A percentile compares a stretch with the other conserved stretches of the same genome.
Evolutionary conservation across 805 yeast genomes (phyloP).

Genomic region (Candida ovalis): DNA sequence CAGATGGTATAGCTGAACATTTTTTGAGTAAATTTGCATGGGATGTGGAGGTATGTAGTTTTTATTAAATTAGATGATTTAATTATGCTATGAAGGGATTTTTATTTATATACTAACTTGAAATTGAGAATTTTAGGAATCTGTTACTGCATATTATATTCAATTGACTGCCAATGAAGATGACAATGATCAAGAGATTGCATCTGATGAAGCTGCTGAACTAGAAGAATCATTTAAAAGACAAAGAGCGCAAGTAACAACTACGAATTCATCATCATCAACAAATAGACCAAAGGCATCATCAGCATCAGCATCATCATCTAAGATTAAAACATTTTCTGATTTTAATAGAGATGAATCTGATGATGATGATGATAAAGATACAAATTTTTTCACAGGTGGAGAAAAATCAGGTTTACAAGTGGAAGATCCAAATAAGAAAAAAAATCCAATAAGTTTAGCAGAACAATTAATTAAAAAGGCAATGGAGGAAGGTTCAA

Average conservation of each 20-base stretch:
- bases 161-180: conserved; percentile 16
- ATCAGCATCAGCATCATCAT: neutral
- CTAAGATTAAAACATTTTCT: conserved; percentile 31
- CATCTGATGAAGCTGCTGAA: conserved; percentile 1
- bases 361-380: conserved; percentile 31
- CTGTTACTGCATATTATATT: conserved; percentile 26
- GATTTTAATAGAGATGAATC: conserved; percentile 29
- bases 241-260: neutral
- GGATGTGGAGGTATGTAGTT: conserved; percentile 25
- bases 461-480: conserved; percentile 59
- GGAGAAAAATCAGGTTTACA: conserved; percentile 76
- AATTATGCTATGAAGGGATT: too few relatives aligned
- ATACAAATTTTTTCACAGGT: conserved; percentile 45
- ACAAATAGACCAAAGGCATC: neutral
- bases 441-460: conserved; percentile 36
- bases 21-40: conserved; percentile 31
- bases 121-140: conserved; percentile 17
- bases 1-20: conserved; percentile 35
- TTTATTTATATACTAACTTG: neutral
- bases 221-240: conserved; percentile 1
- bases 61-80: neutral
- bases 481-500: conserved; percentile 60
- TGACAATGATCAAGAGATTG: neutral
- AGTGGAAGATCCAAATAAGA: conserved; percentile 64
- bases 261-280: neutral